phyloP scores from a whole-genome alignment of 169 alveolate genomes.

The Plasmodium coatneyi region DNA sequence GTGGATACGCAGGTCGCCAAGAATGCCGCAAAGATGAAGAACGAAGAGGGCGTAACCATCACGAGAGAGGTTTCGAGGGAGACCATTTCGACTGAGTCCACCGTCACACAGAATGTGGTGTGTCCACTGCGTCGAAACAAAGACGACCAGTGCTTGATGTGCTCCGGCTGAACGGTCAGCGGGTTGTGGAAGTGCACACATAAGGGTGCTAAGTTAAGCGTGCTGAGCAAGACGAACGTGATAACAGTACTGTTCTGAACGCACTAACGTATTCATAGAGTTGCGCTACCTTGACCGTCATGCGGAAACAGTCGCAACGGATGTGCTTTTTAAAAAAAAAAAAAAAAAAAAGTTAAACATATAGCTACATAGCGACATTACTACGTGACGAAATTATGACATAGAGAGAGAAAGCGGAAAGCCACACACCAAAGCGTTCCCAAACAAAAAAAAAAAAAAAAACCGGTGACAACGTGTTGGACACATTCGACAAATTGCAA shows the following conservation, averaged over 20 bases:
- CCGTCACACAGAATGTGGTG: conserved; percentile 42
- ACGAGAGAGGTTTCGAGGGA: conserved; percentile 75
- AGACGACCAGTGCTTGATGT: conserved; percentile 84
- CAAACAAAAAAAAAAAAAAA: too few relatives aligned
- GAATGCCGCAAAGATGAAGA: conserved; percentile 78
- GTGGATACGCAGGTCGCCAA: conserved; percentile 91
- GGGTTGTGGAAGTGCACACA: too few relatives aligned
- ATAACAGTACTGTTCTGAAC: neutral
- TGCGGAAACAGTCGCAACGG: neutral
- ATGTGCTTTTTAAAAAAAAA: neutral
- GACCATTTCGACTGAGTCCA: conserved; percentile 73
- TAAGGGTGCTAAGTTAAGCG: too few relatives aligned
- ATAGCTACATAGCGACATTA: neutral
- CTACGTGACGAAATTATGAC: neutral
- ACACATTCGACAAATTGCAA: too few relatives aligned
- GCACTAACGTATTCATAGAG: neutral
- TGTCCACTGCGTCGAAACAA: conserved; percentile 65
- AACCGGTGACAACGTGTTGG: too few relatives aligned
- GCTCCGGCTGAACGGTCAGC: conserved; percentile 78
- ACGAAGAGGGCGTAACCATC: conserved; percentile 33
- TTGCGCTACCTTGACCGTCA: neutral
- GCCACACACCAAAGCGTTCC: neutral
- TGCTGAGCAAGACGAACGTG: neutral
- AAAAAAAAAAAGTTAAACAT: neutral
- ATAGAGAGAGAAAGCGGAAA: too few relatives aligned